Percentiles rank a stretch among this genome's conserved stretches.
Evolutionary conservation across 1,284 basidiomycete species (phyloP).

Genomic region (Melampsora medusae): DNA sequence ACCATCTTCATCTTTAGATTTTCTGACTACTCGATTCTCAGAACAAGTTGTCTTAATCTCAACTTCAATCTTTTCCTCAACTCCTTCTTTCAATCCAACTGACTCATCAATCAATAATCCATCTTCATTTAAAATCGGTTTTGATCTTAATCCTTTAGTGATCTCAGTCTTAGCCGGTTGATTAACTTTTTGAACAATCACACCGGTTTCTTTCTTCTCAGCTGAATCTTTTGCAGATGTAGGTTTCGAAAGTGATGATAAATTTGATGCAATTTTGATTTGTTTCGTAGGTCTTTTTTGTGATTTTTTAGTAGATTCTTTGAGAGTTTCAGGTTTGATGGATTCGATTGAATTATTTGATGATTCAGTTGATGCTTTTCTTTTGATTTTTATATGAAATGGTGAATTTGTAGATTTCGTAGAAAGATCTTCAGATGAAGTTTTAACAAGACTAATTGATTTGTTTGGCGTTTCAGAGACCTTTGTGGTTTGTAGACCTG

Average conservation of each 20-base stretch:
- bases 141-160: too few species aligned
- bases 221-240: background rate
- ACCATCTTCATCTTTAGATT: background rate
- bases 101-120: background rate
- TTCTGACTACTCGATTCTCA: slow-evolving; percentile 25
- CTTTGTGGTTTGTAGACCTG: background rate
- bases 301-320: background rate
- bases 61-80: background rate
- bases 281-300: background rate
- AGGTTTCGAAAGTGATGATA: slow-evolving; percentile 9
- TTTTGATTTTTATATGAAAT: background rate
- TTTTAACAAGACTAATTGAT: too few species aligned
- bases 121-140: background rate
- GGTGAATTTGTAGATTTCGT: too few species aligned
- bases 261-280: background rate
- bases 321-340: background rate
- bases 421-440: too few species aligned
- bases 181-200: background rate
- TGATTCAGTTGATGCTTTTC: background rate
- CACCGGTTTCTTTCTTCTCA: background rate
- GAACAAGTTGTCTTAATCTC: slow-evolving; percentile 12
- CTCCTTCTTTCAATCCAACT: background rate
- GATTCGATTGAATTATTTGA: background rate
- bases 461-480: background rate
- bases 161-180: background rate